Evolutionary conservation across 345 rosid genomes (phyloP), one percentile per base, ranked within the genome.

Genomic region (Lumnitzera racemosa): DNA sequence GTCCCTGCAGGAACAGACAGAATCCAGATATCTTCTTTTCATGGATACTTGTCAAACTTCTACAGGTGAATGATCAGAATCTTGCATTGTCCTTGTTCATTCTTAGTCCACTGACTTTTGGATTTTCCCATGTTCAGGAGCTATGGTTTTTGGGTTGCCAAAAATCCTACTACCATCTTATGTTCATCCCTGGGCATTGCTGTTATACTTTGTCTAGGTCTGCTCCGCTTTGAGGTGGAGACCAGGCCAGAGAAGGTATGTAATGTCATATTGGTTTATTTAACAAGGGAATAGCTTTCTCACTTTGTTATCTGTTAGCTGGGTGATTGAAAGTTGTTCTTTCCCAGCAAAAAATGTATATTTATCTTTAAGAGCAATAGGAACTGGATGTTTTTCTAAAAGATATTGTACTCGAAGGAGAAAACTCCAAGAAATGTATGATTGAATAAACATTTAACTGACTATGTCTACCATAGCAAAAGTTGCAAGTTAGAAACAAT

Each of bases 241-340:
- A 94, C 97, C 56, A 73, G 81, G 46, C 97, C 97, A 47, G 96
- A 90, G 73, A 94, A 88, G 96, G 99, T 90, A 85, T 62, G 27
- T 13, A 56, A 57, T 43, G 48, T 27, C 5, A 27, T 27, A 27
- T 27, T 27, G 31, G 31, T 27, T 27, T 27, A 27, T 27, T 27
- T 27, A 27, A 27, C 31, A 27, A 27, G 31, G 31, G 31, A 27
- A 27, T 27, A 27, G 31, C 31, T 27, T 27, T 27, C 31, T 27
- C 5, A 5, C 31, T 27, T 36, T 29, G 51, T 51, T 16, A 47
- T 47, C 25, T 56, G 46, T 56, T 16, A 51, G 29, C 53, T 53
- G 63, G 24, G 31, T 27, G 31, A 27, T 27, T 5, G 31, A 3
- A 27, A 27, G 5, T 27, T 2, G 31, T 27, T 27, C 31, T 5